Percentiles rank a stretch among this genome's conserved stretches.
Conservation (phyloP, 805 yeast genomes). For the Saturnispora saitoi region DNA sequence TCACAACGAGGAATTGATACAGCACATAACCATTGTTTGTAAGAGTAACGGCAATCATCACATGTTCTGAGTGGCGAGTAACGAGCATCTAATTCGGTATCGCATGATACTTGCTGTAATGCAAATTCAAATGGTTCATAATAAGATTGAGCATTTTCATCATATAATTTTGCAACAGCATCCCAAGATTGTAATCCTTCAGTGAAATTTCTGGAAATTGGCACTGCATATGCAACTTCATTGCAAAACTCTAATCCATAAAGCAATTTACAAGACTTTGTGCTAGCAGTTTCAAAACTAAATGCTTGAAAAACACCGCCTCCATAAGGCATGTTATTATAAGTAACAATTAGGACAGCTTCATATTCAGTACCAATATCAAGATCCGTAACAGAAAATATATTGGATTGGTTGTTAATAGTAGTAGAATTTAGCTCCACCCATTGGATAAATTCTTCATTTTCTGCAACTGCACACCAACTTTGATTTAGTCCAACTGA, state of each 20-base stretch:
- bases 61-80: slow-evolving; percentile 74
- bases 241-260: slow-evolving; percentile 70
- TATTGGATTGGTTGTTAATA: slow-evolving; percentile 27
- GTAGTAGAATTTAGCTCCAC: slow-evolving; percentile 19
- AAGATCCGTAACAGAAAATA: slow-evolving; percentile 53
- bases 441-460: background rate
- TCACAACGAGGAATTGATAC: slow-evolving; percentile 84
- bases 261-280: slow-evolving; percentile 60
- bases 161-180: slow-evolving; percentile 45
- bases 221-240: slow-evolving; percentile 83
- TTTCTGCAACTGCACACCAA: slow-evolving; percentile 63
- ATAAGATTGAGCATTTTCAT: slow-evolving; percentile 45
- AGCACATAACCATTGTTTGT: slow-evolving; percentile 83
- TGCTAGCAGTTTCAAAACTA: slow-evolving; percentile 45
- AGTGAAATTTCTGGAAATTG: slow-evolving; percentile 32
- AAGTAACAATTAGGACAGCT: slow-evolving; percentile 53
- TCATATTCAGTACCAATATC: slow-evolving; percentile 52
- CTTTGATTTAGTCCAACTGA: slow-evolving; percentile 40
- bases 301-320: slow-evolving; percentile 56
- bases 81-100: slow-evolving; percentile 50
- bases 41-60: slow-evolving; percentile 58
- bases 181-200: slow-evolving; percentile 25
- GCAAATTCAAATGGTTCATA: slow-evolving; percentile 68
- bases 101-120: slow-evolving; percentile 69
- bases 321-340: slow-evolving; percentile 34